Conservation (phyloP, 176 grass and related monocot species). For the Avena eriantha region DNA sequence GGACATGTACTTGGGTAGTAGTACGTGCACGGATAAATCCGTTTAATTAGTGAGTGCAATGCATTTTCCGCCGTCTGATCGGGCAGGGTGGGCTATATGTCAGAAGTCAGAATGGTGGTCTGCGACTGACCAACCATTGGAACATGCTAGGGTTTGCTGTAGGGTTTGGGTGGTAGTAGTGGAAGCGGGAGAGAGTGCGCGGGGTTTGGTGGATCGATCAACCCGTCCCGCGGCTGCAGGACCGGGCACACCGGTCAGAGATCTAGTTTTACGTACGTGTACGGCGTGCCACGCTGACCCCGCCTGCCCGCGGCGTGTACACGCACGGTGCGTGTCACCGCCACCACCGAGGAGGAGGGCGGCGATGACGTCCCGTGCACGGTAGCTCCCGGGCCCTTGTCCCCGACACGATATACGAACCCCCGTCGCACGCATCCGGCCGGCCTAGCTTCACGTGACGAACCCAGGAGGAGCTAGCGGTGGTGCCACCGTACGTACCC, state of each 20-base stretch:
- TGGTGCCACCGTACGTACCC: too few relatives aligned
- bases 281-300: neutral
- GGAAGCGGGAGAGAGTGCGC: neutral
- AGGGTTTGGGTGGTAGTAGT: neutral
- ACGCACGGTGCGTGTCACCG: neutral
- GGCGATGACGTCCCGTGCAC: slow-evolving; percentile 31
- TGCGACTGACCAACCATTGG: neutral
- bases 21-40: neutral
- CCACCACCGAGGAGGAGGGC: neutral
- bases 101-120: neutral
- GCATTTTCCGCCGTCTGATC: neutral
- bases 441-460: neutral
- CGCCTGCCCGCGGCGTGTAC: neutral
- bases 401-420: neutral
- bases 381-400: neutral
- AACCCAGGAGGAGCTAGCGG: too few relatives aligned
- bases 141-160: neutral
- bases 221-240: neutral
- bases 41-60: neutral
- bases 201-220: neutral
- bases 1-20: neutral
- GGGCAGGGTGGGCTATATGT: neutral
- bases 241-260: neutral
- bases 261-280: neutral
- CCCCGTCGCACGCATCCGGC: neutral